Base-by-base conservation (phyloP, 2,329 filamentous ascomycete genomes). In the Pestalotiopsis sp. region DNA sequence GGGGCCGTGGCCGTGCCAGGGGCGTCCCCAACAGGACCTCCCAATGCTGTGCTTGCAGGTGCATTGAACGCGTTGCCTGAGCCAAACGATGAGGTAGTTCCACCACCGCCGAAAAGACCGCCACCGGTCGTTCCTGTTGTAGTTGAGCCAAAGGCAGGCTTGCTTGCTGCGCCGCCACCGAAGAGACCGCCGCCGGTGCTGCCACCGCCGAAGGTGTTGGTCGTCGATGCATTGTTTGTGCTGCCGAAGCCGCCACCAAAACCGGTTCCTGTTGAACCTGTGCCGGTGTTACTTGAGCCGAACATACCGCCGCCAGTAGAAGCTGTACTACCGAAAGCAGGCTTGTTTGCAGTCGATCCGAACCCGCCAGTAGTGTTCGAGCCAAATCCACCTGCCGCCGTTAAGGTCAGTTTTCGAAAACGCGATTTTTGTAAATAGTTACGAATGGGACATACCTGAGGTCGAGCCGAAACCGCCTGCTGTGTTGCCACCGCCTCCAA, bases 1-100 rank as follows among this genome's bases (percentile, higher is more conserved):
- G 90, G 86, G n/a, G 88, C 86, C 3, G 86, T 81, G 14, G 86
- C 91, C 11, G 93, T 95, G 69, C 94, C 94, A 31, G 90, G 88
- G 69, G 89, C 87, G 70, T 91, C 88, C 62, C 85, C 87, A 23
- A 84, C 80, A 58, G 82, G 84, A 65, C 80, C 83, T 58, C 86
- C 85, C 58, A 89, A 80, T 38, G 86, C 84, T 65, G 80, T 80
- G 56, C 77, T 79, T 27, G 79, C 74, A 49, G 81, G 74, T 17
- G 87, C 83, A 70, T 85, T 88, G 70, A 83, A 81, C 69, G 85
- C 85, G 58, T 74, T 79, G 67, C 76, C 68, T 57, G 76, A 69
- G 31, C 78, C 75, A 52, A 83, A 83, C 67, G 85, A 84, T 14
- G 71, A 71, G 27, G 52, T 73, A 13, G 74, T 73, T 45, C 64